phyloP scores from a whole-genome alignment of 441 rosid species.

The Daphne laureola region DNA sequence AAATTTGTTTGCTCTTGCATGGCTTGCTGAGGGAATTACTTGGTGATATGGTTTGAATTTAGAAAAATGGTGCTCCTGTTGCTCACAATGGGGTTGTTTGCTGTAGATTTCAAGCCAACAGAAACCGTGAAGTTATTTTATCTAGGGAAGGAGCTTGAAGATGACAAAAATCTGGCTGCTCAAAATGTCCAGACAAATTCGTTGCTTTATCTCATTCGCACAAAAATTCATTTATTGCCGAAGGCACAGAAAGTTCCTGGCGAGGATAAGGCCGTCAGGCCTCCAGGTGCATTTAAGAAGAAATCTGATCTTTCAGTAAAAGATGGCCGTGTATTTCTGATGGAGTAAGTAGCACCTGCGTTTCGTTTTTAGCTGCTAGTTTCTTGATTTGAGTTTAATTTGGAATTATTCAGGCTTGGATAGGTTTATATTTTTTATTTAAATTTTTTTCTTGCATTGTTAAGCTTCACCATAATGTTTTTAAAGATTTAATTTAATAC shows the following conservation, averaged over 20 bases:
- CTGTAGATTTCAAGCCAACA: conserved; percentile 82
- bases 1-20: neutral
- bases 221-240: conserved; percentile 76
- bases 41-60: conserved; percentile 8
- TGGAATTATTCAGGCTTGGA: too few species aligned
- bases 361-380: too few species aligned
- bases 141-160: conserved; percentile 91
- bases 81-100: conserved; percentile 18
- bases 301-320: conserved; percentile 93
- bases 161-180: conserved; percentile 61
- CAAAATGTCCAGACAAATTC: conserved; percentile 93
- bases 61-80: conserved; percentile 5
- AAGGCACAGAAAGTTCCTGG: conserved; percentile 89
- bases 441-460: too few species aligned
- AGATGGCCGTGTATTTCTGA: conserved; percentile 92
- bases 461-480: too few species aligned
- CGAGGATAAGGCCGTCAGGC: conserved; percentile 84
- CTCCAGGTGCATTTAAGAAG: conserved; percentile 99
- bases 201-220: conserved; percentile 88
- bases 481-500: too few species aligned
- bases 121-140: conserved; percentile 79
- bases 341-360: conserved; percentile 65
- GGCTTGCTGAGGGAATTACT: conserved; percentile 5
- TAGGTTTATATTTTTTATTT: too few species aligned
- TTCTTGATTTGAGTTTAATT: too few species aligned